These are phyloP conservation scores for Aquilaria yunnanensis DNA, from an alignment of 345 rosid species.

Conservation along the genomic window DNA sequence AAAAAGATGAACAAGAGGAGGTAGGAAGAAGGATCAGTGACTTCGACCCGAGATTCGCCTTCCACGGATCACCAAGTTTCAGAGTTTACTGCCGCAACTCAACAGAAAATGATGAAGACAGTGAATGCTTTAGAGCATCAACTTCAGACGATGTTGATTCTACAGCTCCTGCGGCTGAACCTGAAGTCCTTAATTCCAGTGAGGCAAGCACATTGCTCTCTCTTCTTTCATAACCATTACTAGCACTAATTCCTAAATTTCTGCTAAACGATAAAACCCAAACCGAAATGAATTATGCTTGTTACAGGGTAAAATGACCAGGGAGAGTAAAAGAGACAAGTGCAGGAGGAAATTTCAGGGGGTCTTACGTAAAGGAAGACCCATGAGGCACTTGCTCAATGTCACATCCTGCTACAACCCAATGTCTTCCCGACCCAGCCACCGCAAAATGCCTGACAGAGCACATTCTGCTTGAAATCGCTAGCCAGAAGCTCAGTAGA, in stretches of 20 bases:
- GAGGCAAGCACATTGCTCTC: no score
- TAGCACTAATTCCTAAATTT: no score
- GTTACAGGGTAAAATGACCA: constrained; percentile 7
- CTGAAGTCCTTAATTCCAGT: no score
- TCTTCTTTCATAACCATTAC: no score
- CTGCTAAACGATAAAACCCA: no score
- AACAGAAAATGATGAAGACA: constrained; percentile 1
- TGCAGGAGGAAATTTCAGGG: constrained; percentile 13
- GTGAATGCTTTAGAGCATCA: neutral
- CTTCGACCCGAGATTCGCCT: neutral
- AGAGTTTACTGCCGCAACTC: constrained; percentile 24
- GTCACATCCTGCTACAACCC: constrained; percentile 27
- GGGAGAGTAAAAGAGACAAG: constrained; percentile 15
- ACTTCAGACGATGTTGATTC: no score
- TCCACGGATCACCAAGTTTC: constrained; percentile 31
- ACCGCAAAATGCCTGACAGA: no score
- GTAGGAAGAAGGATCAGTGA: constrained; percentile 7
- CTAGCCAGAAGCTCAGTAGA: no score
- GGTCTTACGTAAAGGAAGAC: constrained; percentile 12
- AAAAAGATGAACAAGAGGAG: neutral
- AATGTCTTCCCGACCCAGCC: no score
- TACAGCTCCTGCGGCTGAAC: no score
- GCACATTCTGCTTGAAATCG: no score
- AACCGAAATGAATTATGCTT: neutral
- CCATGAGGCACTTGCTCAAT: constrained; percentile 21